phyloP scores from a whole-genome alignment of 352 stramenopile genomes.

The Globisporangium nodosum region DNA sequence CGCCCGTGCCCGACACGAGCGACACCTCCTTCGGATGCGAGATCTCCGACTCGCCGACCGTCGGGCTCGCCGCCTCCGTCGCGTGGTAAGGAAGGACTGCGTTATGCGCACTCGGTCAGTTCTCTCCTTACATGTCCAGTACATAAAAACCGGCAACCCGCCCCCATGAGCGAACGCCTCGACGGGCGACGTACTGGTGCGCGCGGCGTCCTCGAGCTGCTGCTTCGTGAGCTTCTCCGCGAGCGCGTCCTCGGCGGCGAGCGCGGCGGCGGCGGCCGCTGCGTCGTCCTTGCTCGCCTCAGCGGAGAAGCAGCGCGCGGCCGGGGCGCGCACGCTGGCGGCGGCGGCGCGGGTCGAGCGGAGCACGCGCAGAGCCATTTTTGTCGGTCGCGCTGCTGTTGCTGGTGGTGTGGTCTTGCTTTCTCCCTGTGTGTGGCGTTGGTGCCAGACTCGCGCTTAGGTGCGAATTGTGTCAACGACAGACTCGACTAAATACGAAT shows the following conservation, averaged over 20 bases:
- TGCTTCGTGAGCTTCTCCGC: slow-evolving; percentile 36
- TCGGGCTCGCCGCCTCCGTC: slow-evolving; percentile 33
- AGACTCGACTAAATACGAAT: background rate
- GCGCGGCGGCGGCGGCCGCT: slow-evolving; percentile 11
- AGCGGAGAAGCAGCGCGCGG: slow-evolving; percentile 35
- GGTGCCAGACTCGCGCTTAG: background rate
- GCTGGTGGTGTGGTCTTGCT: background rate
- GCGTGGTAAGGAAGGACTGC: slow-evolving; percentile 67
- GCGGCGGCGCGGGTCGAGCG: slow-evolving; percentile 23
- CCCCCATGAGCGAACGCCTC: background rate
- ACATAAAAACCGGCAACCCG: too few species aligned
- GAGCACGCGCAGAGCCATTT: slow-evolving; percentile 41
- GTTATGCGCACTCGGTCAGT: background rate
- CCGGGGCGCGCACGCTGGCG: slow-evolving; percentile 13
- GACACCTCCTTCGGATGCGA: slow-evolving; percentile 55
- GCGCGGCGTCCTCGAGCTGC: slow-evolving; percentile 35
- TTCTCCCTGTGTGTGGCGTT: background rate
- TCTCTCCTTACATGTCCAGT: background rate
- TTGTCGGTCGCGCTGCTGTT: slow-evolving; percentile 3
- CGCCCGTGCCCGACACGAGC: slow-evolving; percentile 55
- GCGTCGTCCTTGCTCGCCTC: slow-evolving; percentile 36
- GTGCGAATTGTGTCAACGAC: background rate
- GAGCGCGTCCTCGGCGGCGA: slow-evolving; percentile 45
- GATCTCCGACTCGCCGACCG: slow-evolving; percentile 46
- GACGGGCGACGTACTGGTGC: slow-evolving; percentile 34